Base-by-base conservation (phyloP, 176 grass and related monocot genomes). In the Eleusine indica region DNA sequence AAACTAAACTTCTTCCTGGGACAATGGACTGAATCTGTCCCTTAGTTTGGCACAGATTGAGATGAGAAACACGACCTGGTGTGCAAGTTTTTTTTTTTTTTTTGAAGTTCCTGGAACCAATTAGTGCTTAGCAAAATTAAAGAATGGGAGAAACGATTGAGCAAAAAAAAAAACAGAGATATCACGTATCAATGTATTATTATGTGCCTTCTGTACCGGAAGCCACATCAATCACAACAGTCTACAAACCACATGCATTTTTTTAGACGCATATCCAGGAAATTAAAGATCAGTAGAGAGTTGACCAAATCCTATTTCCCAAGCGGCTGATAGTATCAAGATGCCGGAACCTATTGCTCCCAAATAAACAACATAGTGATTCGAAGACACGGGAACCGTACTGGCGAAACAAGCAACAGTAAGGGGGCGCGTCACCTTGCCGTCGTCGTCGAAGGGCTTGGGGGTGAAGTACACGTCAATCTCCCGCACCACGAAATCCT, bases 401-500 rank as follows among this genome's bases (percentile, higher is more conserved):
- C 28, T 12, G 19, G 49, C 57, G 10, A 52, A 35, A 80, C 16
- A 44, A 66, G 15, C 58, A 76, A 61, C 5, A 40, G n/a, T 29
- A 37, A 44, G 0, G 30, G 35, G 64, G 38, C 37, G 9, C 37
- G 41, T 85, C 87, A 97, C 95, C 81, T 66, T 53, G 21, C 87
- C 78, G 79, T 93, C 87, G 77, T 91, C 83, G 19, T 98, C 91
- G 19, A 93, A 84, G 48, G 90, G 88, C 58, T 75, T 80, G 6
- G 93, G 93, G 5, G 64, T 87, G 79, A 90, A 91, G 77, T 91
- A 91, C 7, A 98, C 83, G 28, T 95, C 91, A 5, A 98, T 95
- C 93, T 95, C 96, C 35, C 96, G 87, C 70, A 93, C 73, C 85
- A 95, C 89, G 39, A 76, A 86, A 70, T 98, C 92, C 64, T 88